phyloP scores from a whole-genome alignment of 2,329 filamentous ascomycete genomes.

The Cordyceps cicadae region DNA sequence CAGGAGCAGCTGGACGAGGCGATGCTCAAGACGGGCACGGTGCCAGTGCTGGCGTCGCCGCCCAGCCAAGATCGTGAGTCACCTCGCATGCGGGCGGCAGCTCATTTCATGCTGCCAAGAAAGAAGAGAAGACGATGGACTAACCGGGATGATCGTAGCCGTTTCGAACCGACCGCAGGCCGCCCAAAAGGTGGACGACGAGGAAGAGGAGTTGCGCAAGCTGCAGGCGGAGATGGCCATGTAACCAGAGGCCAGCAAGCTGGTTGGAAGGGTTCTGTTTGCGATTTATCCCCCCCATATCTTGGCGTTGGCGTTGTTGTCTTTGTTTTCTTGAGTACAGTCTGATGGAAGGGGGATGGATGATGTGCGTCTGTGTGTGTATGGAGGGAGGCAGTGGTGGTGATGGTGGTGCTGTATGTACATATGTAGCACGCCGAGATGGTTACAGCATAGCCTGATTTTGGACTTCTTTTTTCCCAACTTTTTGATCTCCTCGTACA shows the following conservation, averaged over 20 bases:
- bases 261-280: not conserved
- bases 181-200: slow-evolving; percentile 64
- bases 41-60: slow-evolving; percentile 75
- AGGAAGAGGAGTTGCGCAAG: slow-evolving; percentile 88
- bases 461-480: no score
- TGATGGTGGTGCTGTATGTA: no score
- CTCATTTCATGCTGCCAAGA: not conserved
- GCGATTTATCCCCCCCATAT: not conserved
- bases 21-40: slow-evolving; percentile 81
- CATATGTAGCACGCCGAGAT: no score
- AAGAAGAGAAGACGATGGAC: not conserved
- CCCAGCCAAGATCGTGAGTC: slow-evolving; percentile 68
- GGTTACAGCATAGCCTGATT: no score
- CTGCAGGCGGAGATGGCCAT: slow-evolving; percentile 97
- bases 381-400: no score
- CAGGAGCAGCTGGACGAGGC: slow-evolving; percentile 89
- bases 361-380: not conserved
- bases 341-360: not conserved
- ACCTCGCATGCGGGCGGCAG: slow-evolving; percentile 17
- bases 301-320: slow-evolving; percentile 11
- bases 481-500: no score
- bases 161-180: slow-evolving; percentile 30
- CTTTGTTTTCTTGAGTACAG: slow-evolving; percentile 16
- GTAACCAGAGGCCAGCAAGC: slow-evolving; percentile 35
- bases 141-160: slow-evolving; percentile 1